Evolutionary conservation across 169 alveolate species (phyloP).

Genomic region (Cryptosporidium bovis): DNA sequence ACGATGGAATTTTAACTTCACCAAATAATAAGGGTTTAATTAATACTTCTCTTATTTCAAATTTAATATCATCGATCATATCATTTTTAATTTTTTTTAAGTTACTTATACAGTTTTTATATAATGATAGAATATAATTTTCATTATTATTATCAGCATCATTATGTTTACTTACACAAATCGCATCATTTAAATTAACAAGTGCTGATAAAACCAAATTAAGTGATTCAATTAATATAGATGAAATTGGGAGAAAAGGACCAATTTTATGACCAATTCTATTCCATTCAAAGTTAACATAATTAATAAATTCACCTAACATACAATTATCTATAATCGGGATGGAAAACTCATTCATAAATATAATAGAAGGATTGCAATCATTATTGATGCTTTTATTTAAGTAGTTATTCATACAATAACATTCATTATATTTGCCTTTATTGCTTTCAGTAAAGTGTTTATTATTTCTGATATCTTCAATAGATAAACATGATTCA

Average conservation of each 20-base stretch:
- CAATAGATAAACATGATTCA: slow-evolving; percentile 29
- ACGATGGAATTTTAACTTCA: slow-evolving; percentile 36
- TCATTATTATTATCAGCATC: background rate
- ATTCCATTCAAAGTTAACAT: slow-evolving; percentile 54
- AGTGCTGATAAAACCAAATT: slow-evolving; percentile 32
- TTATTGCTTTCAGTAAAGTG: background rate
- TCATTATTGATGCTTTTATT: too few relatives aligned
- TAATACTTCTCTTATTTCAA: slow-evolving; percentile 38
- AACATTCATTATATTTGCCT: background rate
- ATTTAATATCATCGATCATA: slow-evolving; percentile 27
- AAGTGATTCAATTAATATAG: slow-evolving; percentile 56
- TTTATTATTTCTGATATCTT: background rate
- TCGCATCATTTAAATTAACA: slow-evolving; percentile 22
- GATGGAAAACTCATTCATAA: background rate
- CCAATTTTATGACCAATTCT: slow-evolving; percentile 52
- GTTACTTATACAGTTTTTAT: background rate
- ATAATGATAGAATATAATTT: slow-evolving; percentile 10
- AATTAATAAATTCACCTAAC: slow-evolving; percentile 11
- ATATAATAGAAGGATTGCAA: background rate
- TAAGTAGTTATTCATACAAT: background rate
- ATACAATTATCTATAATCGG: slow-evolving; percentile 46
- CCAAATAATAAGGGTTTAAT: slow-evolving; percentile 41
- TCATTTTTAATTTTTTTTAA: slow-evolving; percentile 12
- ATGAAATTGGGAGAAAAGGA: slow-evolving; percentile 40
- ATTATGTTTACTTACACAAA: background rate